Base-by-base conservation (phyloP, 768 basidiomycete genomes). In the Xanthoconium purpureum region DNA sequence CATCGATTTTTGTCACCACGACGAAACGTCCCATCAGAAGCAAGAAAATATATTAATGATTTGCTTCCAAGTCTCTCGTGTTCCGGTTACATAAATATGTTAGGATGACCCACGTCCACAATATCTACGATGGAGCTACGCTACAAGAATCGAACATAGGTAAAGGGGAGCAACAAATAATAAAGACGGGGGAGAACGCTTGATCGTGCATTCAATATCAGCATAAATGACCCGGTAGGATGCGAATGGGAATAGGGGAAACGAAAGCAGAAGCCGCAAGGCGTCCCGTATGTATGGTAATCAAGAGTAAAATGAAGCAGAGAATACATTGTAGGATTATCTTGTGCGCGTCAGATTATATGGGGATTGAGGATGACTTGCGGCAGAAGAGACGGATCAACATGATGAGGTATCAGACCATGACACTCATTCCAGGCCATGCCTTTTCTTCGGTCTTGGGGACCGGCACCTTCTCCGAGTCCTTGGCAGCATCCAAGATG, bases 401-500 rank as follows among this genome's bases (percentile, higher is more conserved):
- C 30, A 36, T 48, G 52, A 59, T 30, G 17, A 44, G 54, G 47
- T 54, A 59, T 66, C 48, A 71, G 56, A 73, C 68, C 68, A 63
- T 70, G 47, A 71, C 68, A 46, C 68, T 61, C 66, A 68, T 71
- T 32, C 70, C 62, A 40, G 69, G 57, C 72, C 72, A 72, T 38
- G 55, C 66, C 54, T 63, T 68, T 6, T 73, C 71, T 55, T 72
- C 71, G 5, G 61, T 69, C 72, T 72, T 71, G 45, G 71, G 47
- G 35, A 72, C 18, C 0, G 65, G 50, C 6, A 54, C 8, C 43
- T 55, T 58, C n/a, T 63, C 66, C 29, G 62, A 48, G 48, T 72
- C 67, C 59, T 70, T 71, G 42, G 65, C 58, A 33, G 69, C 68
- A 39, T 77, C 75, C 17, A 78, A 67, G 15, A 74, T 63, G 20